Conservation (phyloP, 129 eudicot species). For the Flaveria sonorensis region DNA sequence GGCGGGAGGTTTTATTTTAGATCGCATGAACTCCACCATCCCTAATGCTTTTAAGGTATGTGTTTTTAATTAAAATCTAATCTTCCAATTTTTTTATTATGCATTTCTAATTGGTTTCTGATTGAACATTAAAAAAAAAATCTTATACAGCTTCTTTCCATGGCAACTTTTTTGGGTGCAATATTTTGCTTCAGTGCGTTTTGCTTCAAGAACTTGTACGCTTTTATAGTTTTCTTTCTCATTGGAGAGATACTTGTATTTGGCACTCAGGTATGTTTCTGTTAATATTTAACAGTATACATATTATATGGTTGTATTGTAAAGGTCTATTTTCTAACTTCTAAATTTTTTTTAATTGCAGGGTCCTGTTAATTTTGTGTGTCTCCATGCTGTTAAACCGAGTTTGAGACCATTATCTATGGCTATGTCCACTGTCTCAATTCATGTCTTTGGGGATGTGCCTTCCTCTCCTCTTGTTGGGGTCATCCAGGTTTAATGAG, state of each 20-base stretch:
- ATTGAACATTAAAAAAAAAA: constrained; percentile 11
- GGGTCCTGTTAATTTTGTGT: constrained; percentile 95
- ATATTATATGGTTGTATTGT: neutral
- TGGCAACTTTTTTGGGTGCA: constrained; percentile 77
- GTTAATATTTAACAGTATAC: neutral
- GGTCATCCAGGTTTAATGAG: constrained; percentile 62
- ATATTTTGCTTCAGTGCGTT: constrained; percentile 83
- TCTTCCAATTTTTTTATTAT: neutral
- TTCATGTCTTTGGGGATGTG: constrained; percentile 93
- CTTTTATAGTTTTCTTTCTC: constrained; percentile 64
- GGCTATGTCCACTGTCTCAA: constrained; percentile 94
- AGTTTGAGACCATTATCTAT: constrained; percentile 87
- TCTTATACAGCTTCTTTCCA: constrained; percentile 74
- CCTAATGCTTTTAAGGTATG: constrained; percentile 90
- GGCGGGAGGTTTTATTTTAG: constrained; percentile 76
- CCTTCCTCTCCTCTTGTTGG: constrained; percentile 99
- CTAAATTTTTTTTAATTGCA: constrained; percentile 32
- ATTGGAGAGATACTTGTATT: constrained; percentile 84
- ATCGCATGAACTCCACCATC: constrained; percentile 68
- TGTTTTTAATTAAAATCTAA: neutral
- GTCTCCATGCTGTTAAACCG: constrained; percentile 84
- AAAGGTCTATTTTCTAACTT: neutral
- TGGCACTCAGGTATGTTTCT: constrained; percentile 80
- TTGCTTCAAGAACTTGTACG: constrained; percentile 66
- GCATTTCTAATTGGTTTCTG: neutral